Conservation (phyloP, 2,329 filamentous ascomycete species). For the Hypoxylon sp. region DNA sequence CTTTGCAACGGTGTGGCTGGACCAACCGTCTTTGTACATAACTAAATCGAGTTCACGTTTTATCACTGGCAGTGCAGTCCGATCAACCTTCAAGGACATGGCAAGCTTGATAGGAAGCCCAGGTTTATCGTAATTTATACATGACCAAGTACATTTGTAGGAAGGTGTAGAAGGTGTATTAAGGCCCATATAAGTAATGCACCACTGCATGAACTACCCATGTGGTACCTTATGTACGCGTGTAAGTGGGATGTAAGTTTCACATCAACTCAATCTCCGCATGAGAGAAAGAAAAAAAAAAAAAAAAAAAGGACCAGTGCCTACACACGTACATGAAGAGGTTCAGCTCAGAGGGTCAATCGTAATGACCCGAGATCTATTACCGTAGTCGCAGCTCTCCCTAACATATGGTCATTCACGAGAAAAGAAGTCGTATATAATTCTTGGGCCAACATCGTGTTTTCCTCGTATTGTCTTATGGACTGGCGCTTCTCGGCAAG, state of each 20-base stretch:
- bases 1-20: background rate
- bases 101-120: background rate
- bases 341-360: background rate
- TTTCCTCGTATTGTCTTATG: constrained; percentile 34
- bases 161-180: constrained; percentile 1
- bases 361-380: background rate
- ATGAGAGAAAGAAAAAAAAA: background rate
- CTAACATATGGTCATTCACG: background rate
- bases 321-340: no score
- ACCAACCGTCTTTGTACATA: constrained; percentile 3
- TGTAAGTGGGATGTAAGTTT: constrained; percentile 10
- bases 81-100: constrained; percentile 11
- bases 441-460: constrained; percentile 35
- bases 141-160: background rate
- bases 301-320: no score
- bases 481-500: constrained; percentile 16
- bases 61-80: constrained; percentile 13
- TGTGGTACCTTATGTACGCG: background rate
- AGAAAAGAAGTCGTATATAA: constrained; percentile 28
- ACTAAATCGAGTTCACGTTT: constrained; percentile 1
- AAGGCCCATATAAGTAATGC: constrained; percentile 8
- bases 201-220: constrained; percentile 9
- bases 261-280: constrained; percentile 14
- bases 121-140: background rate
- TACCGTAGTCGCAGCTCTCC: background rate